phyloP scores from a whole-genome alignment of 495 filamentous ascomycete genomes.

The Wilcoxina mikolae region DNA sequence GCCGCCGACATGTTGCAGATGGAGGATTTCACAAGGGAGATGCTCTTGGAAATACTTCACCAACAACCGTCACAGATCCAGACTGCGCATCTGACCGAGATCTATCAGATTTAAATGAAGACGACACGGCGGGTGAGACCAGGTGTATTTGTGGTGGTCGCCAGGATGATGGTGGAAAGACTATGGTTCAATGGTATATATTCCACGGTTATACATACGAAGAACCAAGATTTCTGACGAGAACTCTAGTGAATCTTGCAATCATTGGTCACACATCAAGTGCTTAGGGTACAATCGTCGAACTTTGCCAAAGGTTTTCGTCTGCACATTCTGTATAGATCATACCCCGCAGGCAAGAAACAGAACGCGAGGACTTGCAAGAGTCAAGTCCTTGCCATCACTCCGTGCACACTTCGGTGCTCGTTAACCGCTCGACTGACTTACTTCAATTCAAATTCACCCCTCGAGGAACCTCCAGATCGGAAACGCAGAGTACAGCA shows the following conservation, averaged over 20 bases:
- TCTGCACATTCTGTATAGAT: conserved; percentile 25
- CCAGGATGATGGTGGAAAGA: conserved; percentile 18
- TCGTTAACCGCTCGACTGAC: no score
- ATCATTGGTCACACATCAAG: conserved; percentile 23
- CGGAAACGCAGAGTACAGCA: no score
- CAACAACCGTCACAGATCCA: not conserved
- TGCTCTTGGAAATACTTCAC: conserved; percentile 2
- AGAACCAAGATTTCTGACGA: conserved; percentile 4
- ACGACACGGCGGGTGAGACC: conserved; percentile 6
- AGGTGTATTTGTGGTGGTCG: conserved; percentile 23
- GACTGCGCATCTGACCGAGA: not conserved
- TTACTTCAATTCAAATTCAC: no score
- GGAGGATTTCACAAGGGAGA: conserved; percentile 13
- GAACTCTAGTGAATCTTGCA: conserved; percentile 21
- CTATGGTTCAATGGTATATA: conserved; percentile 24
- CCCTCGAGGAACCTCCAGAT: no score
- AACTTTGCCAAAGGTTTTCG: conserved; percentile 23
- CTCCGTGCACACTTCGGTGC: no score
- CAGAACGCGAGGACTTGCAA: no score
- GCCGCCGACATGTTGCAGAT: conserved; percentile 15
- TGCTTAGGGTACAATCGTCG: conserved; percentile 23
- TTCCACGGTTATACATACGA: not conserved
- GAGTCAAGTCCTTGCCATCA: no score
- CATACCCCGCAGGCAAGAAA: no score
- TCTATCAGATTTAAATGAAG: not conserved